Conservation (phyloP, 345 rosid genomes). For the Diplotaxis tenuifolia region DNA sequence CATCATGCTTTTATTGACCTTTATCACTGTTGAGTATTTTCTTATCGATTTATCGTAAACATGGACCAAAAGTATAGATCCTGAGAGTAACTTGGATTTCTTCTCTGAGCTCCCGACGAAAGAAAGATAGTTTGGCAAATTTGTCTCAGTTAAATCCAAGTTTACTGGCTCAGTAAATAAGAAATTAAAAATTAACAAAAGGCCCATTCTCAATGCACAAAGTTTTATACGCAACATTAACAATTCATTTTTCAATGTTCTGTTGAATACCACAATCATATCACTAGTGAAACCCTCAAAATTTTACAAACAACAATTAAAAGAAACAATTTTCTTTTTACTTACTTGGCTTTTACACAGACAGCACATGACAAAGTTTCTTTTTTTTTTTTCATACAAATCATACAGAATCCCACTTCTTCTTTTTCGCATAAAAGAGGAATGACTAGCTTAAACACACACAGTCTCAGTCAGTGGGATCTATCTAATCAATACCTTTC, state of each 20-base stretch:
- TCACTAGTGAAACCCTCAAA: not conserved
- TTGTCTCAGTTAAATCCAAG: not conserved
- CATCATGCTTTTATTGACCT: too few species aligned
- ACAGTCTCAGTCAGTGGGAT: conserved; percentile 29
- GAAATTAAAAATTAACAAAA: not conserved
- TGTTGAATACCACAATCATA: not conserved
- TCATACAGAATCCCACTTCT: conserved; percentile 11
- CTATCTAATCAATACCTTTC: conserved; percentile 45
- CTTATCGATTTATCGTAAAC: too few species aligned
- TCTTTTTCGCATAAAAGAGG: not conserved
- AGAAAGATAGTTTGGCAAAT: too few species aligned
- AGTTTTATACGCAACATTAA: not conserved
- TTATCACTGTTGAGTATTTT: too few species aligned
- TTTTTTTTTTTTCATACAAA: conserved; percentile 20
- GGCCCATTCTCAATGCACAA: not conserved
- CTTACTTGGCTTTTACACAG: conserved; percentile 25
- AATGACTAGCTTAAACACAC: not conserved
- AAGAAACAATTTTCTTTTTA: not conserved
- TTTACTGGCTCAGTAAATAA: not conserved
- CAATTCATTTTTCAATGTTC: not conserved
- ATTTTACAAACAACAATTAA: not conserved
- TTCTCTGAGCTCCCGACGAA: too few species aligned
- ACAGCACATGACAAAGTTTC: conserved; percentile 8
- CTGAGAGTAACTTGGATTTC: too few species aligned
- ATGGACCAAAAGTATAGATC: too few species aligned